Conservation (phyloP, 1,284 basidiomycete species). For the Trametes hirsuta region DNA sequence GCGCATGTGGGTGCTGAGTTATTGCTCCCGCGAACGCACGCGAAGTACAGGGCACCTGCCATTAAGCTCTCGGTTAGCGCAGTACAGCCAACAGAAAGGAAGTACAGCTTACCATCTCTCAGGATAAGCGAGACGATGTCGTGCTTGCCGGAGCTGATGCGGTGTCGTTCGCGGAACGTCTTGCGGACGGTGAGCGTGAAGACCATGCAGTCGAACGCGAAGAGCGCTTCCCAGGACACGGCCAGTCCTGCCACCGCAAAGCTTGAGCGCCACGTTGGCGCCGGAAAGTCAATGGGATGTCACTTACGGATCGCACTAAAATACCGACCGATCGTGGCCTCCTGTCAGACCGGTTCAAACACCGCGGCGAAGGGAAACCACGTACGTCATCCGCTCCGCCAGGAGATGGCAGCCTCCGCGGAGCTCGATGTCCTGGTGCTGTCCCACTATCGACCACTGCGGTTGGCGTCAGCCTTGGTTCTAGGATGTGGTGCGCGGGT, state of each 20-base stretch:
- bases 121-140: conserved; percentile 32
- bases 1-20: neutral
- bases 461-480: neutral
- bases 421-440: conserved; percentile 24
- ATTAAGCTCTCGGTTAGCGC: neutral
- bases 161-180: conserved; percentile 25
- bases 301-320: conserved; percentile 28
- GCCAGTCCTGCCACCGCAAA: conserved; percentile 29
- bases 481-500: neutral
- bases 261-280: conserved; percentile 10
- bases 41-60: conserved; percentile 37
- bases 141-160: conserved; percentile 10
- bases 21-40: conserved; percentile 25
- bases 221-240: conserved; percentile 36
- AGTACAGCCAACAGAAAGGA: neutral
- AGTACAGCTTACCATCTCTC: conserved; percentile 30
- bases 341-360: neutral
- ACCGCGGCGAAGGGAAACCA: neutral
- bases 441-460: conserved; percentile 30
- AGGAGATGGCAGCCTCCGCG: conserved; percentile 31
- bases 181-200: conserved; percentile 35
- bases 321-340: neutral
- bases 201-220: conserved; percentile 34
- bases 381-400: conserved; percentile 27
- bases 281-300: neutral